phyloP scores from a whole-genome alignment of 2,329 filamentous ascomycete species.

The Colletotrichum lini region DNA sequence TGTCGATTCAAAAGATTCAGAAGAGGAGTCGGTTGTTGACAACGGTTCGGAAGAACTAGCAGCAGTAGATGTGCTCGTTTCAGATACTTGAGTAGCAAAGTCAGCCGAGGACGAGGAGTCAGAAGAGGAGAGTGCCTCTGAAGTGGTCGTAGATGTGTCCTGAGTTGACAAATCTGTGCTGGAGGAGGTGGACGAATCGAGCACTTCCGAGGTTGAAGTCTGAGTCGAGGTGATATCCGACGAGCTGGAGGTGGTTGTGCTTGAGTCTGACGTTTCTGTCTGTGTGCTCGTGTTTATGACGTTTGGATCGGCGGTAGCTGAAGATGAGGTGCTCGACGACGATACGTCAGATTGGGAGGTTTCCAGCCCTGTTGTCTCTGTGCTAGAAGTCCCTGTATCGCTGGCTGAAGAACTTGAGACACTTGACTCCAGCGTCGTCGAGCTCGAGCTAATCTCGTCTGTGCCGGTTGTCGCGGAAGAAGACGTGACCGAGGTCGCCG shows the following conservation, averaged over 20 bases:
- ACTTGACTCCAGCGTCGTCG: neutral
- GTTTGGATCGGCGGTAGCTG: neutral
- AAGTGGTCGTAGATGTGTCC: neutral
- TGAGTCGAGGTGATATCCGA: neutral
- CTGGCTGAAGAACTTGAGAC: neutral
- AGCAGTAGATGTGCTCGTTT: neutral
- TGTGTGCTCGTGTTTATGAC: neutral
- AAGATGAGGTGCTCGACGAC: neutral
- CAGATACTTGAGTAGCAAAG: neutral
- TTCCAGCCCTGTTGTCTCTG: neutral
- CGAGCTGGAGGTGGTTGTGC: neutral
- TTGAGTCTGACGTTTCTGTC: neutral
- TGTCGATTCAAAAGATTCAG: neutral
- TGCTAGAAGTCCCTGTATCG: neutral
- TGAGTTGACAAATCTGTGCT: neutral
- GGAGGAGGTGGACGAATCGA: neutral
- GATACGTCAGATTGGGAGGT: neutral
- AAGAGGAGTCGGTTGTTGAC: neutral
- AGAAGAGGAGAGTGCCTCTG: neutral
- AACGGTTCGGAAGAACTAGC: neutral
- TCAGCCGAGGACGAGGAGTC: neutral
- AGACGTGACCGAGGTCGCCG: too few relatives aligned
- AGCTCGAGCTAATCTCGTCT: neutral
- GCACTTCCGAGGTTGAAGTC: neutral
- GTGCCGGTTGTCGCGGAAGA: too few relatives aligned